These are phyloP conservation scores for Sanghuangporus baumii DNA, from an alignment of 1,284 basidiomycete genomes.

Conservation along the genomic window DNA sequence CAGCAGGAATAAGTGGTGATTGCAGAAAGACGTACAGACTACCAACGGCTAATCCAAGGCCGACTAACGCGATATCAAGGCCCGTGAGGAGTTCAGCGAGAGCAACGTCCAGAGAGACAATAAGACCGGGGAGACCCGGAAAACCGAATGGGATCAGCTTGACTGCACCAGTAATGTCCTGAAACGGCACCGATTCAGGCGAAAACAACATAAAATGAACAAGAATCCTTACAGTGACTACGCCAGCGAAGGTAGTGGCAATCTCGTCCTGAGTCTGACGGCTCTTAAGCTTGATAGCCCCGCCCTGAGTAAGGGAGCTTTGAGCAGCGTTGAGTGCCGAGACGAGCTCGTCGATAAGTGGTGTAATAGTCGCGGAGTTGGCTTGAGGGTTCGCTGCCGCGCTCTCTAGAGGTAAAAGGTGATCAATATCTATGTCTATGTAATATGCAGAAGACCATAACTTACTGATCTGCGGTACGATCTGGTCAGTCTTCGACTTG, in stretches of 20 bases:
- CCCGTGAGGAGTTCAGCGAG: slow-evolving; percentile 17
- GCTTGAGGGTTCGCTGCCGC: not conserved
- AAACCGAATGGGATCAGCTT: slow-evolving; percentile 1
- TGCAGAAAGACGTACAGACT: slow-evolving; percentile 22
- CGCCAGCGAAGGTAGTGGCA: slow-evolving; percentile 13
- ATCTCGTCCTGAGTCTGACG: slow-evolving; percentile 17
- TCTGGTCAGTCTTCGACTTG: slow-evolving; percentile 3
- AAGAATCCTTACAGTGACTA: slow-evolving; percentile 9
- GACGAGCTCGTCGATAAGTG: slow-evolving; percentile 14
- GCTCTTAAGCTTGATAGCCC: slow-evolving; percentile 1
- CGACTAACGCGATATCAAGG: slow-evolving; percentile 16
- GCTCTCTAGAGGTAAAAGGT: not conserved
- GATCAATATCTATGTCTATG: not conserved
- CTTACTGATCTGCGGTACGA: slow-evolving; percentile 13
- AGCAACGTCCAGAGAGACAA: slow-evolving; percentile 18
- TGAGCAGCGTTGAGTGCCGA: slow-evolving; percentile 14
- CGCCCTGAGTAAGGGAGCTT: slow-evolving; percentile 1
- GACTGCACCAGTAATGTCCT: not conserved
- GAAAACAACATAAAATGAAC: not conserved
- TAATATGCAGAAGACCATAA: not conserved
- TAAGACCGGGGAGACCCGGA: slow-evolving; percentile 13
- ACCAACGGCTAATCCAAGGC: slow-evolving; percentile 18
- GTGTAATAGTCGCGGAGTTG: slow-evolving; percentile 5
- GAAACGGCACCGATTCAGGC: not conserved
- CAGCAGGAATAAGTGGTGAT: not conserved